Evolutionary conservation across 1,284 basidiomycete species (phyloP).

Genomic region (Phellopilus nigrolimitatus): DNA sequence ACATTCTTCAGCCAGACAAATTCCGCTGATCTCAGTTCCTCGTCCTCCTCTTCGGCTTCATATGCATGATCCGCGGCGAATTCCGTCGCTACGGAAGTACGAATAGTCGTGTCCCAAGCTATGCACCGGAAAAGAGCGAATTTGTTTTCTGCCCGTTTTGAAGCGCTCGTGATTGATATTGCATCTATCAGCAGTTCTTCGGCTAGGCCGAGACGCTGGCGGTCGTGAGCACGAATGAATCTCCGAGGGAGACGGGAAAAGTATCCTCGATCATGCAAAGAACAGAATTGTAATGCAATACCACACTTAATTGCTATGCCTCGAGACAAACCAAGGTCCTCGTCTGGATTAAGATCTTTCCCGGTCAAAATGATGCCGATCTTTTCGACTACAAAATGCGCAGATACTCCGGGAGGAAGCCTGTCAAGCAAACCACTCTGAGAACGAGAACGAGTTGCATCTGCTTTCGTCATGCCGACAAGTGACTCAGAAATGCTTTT

Average conservation of each 20-base stretch:
- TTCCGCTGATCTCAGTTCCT: slow-evolving; percentile 38
- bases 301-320: slow-evolving; percentile 66
- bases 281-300: slow-evolving; percentile 57
- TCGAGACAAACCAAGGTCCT: slow-evolving; percentile 60
- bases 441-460: slow-evolving; percentile 15
- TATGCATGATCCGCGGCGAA: slow-evolving; percentile 61
- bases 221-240: slow-evolving; percentile 39
- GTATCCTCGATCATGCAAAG: slow-evolving; percentile 44
- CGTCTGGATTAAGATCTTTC: slow-evolving; percentile 70
- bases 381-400: slow-evolving; percentile 58
- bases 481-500: slow-evolving; percentile 33
- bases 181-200: slow-evolving; percentile 60
- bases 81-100: slow-evolving; percentile 57
- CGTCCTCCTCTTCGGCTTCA: slow-evolving; percentile 47
- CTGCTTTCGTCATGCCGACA: slow-evolving; percentile 3
- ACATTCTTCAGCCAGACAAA: slow-evolving; percentile 43
- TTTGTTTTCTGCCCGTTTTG: slow-evolving; percentile 29
- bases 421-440: slow-evolving; percentile 34
- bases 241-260: slow-evolving; percentile 37
- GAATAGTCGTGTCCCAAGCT: slow-evolving; percentile 44
- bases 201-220: slow-evolving; percentile 49
- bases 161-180: slow-evolving; percentile 42
- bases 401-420: slow-evolving; percentile 52
- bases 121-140: slow-evolving; percentile 40
- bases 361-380: slow-evolving; percentile 69